Evolutionary conservation across 345 rosid genomes (phyloP), one percentile per base, ranked within the genome.

Genomic region (Iberis pinnata): DNA sequence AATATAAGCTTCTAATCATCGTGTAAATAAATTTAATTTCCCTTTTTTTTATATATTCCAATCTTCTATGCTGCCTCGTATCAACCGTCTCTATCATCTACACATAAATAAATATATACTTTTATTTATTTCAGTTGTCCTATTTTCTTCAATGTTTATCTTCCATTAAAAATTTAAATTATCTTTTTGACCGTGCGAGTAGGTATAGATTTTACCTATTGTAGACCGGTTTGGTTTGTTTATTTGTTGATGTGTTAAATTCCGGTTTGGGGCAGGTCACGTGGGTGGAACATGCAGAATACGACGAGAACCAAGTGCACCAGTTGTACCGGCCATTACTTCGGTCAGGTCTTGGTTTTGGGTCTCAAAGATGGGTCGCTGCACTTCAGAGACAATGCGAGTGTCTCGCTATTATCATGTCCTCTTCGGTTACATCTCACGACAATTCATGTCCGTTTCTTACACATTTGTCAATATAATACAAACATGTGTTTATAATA

Each of bases 341-440:
- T 14, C 52, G 73, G 27, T 77, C 78, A 26, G 85, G 93, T 32
- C 68, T 77, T 65, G 88, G 83, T 12, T 84, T 81, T 31, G 93
- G 93, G 2, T 78, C 88, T 0, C 82, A 70, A 14, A 57, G 83
- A 12, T 81, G 86, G 93, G 40, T 81, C 3, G 76, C 93, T 33
- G 74, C 88, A 18, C 83, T 84, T 20, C 86, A 79, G 51, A 73
- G 88, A 40, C 88, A 81, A 9, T 75, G 77, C 65, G 75, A 79
- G 46, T 66, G 78, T 68, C 68, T 79, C 10, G 80, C 81, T 5
- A 68, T 77, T 37, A 83, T 79, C 55, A 68, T 77, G 80, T 77
- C 85, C 25, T 74, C 93, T 4, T 38, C 63, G 12, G 76, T 65
- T 31, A 56, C 79, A 11, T n/a, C 68, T 12, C 68, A 64, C 42